Evolutionary conservation across 352 stramenopile genomes (phyloP).

Genomic region (Pythium plurisporium): DNA sequence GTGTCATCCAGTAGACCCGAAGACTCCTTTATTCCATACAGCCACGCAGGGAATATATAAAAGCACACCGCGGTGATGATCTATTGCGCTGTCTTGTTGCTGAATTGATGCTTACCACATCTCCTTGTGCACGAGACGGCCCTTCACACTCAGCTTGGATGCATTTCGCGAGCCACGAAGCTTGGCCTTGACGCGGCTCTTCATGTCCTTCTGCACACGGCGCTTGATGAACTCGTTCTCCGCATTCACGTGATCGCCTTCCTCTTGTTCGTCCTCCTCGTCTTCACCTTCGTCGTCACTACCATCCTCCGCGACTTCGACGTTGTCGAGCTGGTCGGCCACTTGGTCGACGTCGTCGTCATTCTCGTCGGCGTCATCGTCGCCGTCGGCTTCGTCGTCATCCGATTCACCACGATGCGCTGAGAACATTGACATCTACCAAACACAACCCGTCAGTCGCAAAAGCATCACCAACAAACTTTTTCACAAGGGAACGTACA

Average conservation of each 20-base stretch:
- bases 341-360: conserved; percentile 30
- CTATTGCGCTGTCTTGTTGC: not conserved
- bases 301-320: conserved; percentile 27
- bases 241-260: conserved; percentile 35
- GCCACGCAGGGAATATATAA: conserved; percentile 21
- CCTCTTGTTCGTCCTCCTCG: conserved; percentile 12
- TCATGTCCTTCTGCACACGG: conserved; percentile 68
- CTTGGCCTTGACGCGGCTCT: conserved; percentile 46
- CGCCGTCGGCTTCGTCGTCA: conserved; percentile 32
- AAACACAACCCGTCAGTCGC: no score
- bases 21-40: conserved; percentile 6
- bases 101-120: conserved; percentile 31
- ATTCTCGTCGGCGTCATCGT: conserved; percentile 29
- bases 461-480: not conserved
- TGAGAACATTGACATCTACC: conserved; percentile 77
- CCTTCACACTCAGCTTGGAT: conserved; percentile 85
- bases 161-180: conserved; percentile 69
- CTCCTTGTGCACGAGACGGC: conserved; percentile 78
- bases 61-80: not conserved
- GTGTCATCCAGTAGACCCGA: conserved; percentile 67
- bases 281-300: conserved; percentile 22
- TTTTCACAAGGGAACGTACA: conserved; percentile 18
- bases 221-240: conserved; percentile 80
- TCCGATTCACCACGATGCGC: conserved; percentile 48
- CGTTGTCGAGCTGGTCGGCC: conserved; percentile 33